Evolutionary conservation across 1,284 basidiomycete genomes (phyloP).

Genomic region (Malassezia vespertilionis): DNA sequence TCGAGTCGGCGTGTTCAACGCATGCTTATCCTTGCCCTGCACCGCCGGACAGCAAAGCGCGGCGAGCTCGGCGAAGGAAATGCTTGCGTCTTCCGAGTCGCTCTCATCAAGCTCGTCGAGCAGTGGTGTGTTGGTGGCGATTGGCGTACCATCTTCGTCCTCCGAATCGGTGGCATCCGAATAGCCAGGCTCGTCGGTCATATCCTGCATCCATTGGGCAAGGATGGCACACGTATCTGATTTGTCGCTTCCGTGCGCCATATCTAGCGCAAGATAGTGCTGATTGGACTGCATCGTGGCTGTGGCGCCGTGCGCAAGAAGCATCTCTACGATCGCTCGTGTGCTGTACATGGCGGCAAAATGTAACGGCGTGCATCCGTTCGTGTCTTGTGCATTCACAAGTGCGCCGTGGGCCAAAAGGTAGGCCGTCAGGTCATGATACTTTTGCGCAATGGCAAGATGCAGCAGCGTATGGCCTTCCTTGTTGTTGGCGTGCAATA

Average conservation of each 20-base stretch:
- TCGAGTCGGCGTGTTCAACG: neutral
- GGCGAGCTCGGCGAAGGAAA: slow-evolving; percentile 13
- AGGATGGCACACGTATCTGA: slow-evolving; percentile 50
- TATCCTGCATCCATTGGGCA: slow-evolving; percentile 12
- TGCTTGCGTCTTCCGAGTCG: slow-evolving; percentile 23
- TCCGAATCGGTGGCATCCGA: slow-evolving; percentile 10
- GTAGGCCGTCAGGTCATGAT: slow-evolving; percentile 61
- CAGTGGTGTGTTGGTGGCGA: slow-evolving; percentile 13
- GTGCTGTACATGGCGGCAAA: slow-evolving; percentile 67
- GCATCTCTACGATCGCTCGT: slow-evolving; percentile 57
- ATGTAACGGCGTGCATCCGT: slow-evolving; percentile 81
- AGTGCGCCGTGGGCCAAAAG: slow-evolving; percentile 65
- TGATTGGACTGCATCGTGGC: slow-evolving; percentile 62
- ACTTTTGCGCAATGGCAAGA: slow-evolving; percentile 70
- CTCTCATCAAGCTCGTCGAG: slow-evolving; percentile 21
- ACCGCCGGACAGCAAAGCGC: neutral
- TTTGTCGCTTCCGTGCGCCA: slow-evolving; percentile 57
- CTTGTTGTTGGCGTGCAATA: slow-evolving; percentile 49
- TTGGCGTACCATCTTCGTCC: slow-evolving; percentile 1
- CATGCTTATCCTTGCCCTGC: neutral
- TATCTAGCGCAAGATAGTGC: slow-evolving; percentile 69
- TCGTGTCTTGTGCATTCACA: slow-evolving; percentile 71
- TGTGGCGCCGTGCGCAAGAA: slow-evolving; percentile 70
- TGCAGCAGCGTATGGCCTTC: slow-evolving; percentile 58
- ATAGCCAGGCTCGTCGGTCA: neutral